These are phyloP conservation scores for Fusarium proliferatum DNA, from an alignment of 2,329 filamentous ascomycete species.

Conservation along the genomic window DNA sequence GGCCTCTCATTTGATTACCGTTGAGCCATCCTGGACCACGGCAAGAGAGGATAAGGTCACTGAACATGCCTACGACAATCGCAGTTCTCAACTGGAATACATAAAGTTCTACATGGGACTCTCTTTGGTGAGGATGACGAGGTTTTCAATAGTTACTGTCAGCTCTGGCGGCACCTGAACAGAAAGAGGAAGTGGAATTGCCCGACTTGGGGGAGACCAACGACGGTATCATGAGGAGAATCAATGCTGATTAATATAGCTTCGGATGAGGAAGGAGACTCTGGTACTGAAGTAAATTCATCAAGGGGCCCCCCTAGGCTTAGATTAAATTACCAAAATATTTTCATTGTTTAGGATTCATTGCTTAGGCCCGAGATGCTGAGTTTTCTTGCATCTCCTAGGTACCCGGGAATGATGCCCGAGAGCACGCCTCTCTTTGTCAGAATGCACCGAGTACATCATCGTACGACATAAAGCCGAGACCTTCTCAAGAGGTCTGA, in stretches of 20 bases:
- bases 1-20: neutral
- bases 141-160: neutral
- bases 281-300: neutral
- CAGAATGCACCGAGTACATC: neutral
- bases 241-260: neutral
- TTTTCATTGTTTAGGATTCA: neutral
- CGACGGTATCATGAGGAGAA: neutral
- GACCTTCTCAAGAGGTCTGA: neutral
- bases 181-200: neutral
- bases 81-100: neutral
- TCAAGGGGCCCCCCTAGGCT: neutral
- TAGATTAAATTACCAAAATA: neutral
- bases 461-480: neutral
- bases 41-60: neutral
- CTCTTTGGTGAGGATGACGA: neutral
- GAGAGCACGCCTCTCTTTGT: neutral
- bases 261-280: neutral
- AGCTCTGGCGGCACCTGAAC: neutral
- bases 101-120: neutral
- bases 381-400: neutral
- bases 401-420: neutral
- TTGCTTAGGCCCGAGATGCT: neutral
- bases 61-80: neutral
- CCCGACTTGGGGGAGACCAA: neutral
- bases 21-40: neutral